Conservation (phyloP, 495 filamentous ascomycete species). For the Penicillium simplicissimum region DNA sequence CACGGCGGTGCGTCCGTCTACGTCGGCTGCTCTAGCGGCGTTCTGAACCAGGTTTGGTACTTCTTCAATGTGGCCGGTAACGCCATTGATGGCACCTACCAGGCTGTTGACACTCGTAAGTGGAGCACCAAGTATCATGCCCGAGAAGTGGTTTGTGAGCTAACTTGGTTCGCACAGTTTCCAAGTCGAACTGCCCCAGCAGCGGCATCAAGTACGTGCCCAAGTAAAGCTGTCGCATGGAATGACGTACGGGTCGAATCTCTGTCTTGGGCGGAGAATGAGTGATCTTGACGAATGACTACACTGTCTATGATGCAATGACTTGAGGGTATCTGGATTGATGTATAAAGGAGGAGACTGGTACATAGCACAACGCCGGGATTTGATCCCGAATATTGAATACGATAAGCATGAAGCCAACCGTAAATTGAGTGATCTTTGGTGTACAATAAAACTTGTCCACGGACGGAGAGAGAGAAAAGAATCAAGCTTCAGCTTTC, state of each 20-base stretch:
- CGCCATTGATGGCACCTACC: slow-evolving; percentile 67
- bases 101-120: slow-evolving; percentile 53
- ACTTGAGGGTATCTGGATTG: slow-evolving; percentile 2
- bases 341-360: neutral
- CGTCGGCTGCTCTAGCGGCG: slow-evolving; percentile 58
- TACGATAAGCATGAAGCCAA: neutral
- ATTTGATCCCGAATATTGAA: too few species aligned
- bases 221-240: slow-evolving; percentile 37
- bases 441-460: neutral
- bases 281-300: neutral
- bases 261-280: neutral
- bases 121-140: neutral
- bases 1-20: slow-evolving; percentile 60
- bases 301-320: neutral
- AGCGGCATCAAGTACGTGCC: slow-evolving; percentile 62
- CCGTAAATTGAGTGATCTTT: neutral
- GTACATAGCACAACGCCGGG: neutral
- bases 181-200: slow-evolving; percentile 54
- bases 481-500: neutral
- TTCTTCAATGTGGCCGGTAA: slow-evolving; percentile 74
- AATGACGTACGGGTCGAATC: neutral
- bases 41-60: slow-evolving; percentile 73
- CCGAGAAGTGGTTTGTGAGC: neutral
- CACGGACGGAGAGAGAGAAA: neutral
- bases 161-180: slow-evolving; percentile 35